phyloP scores from a whole-genome alignment of 2,329 filamentous ascomycete genomes.

The Calycina herbarum region DNA sequence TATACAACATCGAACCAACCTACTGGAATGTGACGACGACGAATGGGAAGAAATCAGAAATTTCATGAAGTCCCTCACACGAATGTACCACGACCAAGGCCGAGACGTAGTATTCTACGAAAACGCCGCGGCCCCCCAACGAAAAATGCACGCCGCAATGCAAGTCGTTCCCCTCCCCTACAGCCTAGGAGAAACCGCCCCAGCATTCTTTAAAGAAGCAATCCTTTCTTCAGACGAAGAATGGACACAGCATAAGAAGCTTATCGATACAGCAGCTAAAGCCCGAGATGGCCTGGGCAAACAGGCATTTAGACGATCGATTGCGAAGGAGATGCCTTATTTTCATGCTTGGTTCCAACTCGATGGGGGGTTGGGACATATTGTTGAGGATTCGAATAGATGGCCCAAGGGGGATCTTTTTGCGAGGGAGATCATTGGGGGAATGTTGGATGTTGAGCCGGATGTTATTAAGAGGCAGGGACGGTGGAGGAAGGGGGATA shows the following conservation, averaged over 20 bases:
- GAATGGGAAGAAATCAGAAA: slow-evolving; percentile 99
- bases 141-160: slow-evolving; percentile 82
- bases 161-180: slow-evolving; percentile 85
- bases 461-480: slow-evolving; percentile 90
- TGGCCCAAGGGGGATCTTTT: slow-evolving; percentile 95
- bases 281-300: slow-evolving; percentile 72
- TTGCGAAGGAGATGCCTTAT: slow-evolving; percentile 97
- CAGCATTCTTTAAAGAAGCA: slow-evolving; percentile 93
- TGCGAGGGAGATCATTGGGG: slow-evolving; percentile 85
- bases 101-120: slow-evolving; percentile 96
- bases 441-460: slow-evolving; percentile 81
- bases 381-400: slow-evolving; percentile 80
- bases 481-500: slow-evolving; percentile 67
- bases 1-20: slow-evolving; percentile 80
- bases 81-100: slow-evolving; percentile 92
- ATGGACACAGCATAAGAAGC: slow-evolving; percentile 92
- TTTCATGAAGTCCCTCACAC: slow-evolving; percentile 95
- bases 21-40: slow-evolving; percentile 97
- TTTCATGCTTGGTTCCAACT: slow-evolving; percentile 96
- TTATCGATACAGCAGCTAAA: slow-evolving; percentile 80
- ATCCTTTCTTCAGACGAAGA: slow-evolving; percentile 86
- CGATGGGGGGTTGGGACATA: slow-evolving; percentile 87
- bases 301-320: slow-evolving; percentile 74
- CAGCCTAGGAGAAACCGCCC: slow-evolving; percentile 84
- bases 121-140: slow-evolving; percentile 80